phyloP scores from a whole-genome alignment of 2,329 filamentous ascomycete genomes.

The Exophiala alcalophila region DNA sequence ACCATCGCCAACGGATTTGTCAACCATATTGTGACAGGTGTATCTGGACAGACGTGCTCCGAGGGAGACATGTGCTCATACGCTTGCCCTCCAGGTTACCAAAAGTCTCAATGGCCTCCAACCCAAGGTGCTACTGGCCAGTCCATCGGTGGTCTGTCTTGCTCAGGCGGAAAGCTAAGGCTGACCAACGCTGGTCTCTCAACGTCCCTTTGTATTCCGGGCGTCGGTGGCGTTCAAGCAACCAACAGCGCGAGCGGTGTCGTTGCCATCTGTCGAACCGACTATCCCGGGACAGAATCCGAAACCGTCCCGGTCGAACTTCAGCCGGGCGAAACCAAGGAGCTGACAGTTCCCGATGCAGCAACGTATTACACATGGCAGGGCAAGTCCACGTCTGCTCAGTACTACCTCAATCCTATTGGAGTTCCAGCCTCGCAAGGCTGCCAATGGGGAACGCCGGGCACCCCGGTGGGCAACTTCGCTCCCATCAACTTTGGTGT shows the following conservation, averaged over 20 bases:
- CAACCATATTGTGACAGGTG: constrained; percentile 62
- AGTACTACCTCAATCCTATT: constrained; percentile 93
- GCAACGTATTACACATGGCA: constrained; percentile 74
- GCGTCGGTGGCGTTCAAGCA: constrained; percentile 67
- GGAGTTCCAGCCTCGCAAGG: constrained; percentile 64
- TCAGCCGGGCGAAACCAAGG: constrained; percentile 55
- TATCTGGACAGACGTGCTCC: constrained; percentile 60
- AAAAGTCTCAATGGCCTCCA: constrained; percentile 85
- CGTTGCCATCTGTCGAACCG: constrained; percentile 84
- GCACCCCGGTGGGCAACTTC: constrained; percentile 68
- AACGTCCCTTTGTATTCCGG: constrained; percentile 70
- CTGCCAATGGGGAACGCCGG: constrained; percentile 72
- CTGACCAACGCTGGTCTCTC: constrained; percentile 66
- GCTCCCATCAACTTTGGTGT: constrained; percentile 83
- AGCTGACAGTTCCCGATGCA: constrained; percentile 73
- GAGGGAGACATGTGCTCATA: constrained; percentile 80
- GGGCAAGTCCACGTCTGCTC: constrained; percentile 72
- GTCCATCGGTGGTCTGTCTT: constrained; percentile 84
- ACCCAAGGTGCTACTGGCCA: constrained; percentile 75
- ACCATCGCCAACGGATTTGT: constrained; percentile 56
- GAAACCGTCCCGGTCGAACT: constrained; percentile 77
- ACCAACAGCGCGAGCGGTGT: constrained; percentile 67
- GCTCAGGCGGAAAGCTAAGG: constrained; percentile 68
- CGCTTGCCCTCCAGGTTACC: constrained; percentile 83
- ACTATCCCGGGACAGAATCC: constrained; percentile 83